These are phyloP conservation scores for Articulospora tetracladia DNA, from an alignment of 495 filamentous ascomycete species.

Conservation along the genomic window DNA sequence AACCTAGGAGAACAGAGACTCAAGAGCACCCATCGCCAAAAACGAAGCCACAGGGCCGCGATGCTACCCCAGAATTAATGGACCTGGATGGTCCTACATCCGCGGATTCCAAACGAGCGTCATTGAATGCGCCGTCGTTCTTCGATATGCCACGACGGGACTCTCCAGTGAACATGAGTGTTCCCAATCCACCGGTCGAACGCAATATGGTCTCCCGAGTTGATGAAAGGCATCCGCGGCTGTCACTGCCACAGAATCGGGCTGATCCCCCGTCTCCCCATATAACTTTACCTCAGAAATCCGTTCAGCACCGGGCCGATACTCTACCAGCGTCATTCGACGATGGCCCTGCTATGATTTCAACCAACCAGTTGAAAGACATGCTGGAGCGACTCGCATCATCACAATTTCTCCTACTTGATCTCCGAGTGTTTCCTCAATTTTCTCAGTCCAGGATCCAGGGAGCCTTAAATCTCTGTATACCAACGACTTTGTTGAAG, in stretches of 20 bases:
- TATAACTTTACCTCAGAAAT: slow-evolving; percentile 4
- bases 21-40: slow-evolving; percentile 19
- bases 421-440: slow-evolving; percentile 83
- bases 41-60: slow-evolving; percentile 8
- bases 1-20: slow-evolving; percentile 13
- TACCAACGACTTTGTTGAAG: slow-evolving; percentile 91
- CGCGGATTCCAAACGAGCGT: neutral
- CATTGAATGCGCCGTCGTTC: slow-evolving; percentile 23
- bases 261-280: slow-evolving; percentile 21
- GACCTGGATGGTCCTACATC: slow-evolving; percentile 9
- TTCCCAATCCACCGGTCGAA: slow-evolving; percentile 22
- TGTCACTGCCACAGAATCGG: slow-evolving; percentile 36
- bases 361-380: slow-evolving; percentile 59
- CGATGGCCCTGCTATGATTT: slow-evolving; percentile 52
- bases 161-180: slow-evolving; percentile 36
- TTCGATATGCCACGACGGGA: slow-evolving; percentile 32
- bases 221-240: slow-evolving; percentile 47
- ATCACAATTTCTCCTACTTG: slow-evolving; percentile 68
- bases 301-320: slow-evolving; percentile 43
- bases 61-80: slow-evolving; percentile 15
- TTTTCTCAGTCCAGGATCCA: slow-evolving; percentile 70
- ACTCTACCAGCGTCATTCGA: slow-evolving; percentile 51
- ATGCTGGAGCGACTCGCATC: slow-evolving; percentile 53
- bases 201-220: slow-evolving; percentile 31
- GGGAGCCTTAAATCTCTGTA: slow-evolving; percentile 86